Evolutionary conservation across 2,329 filamentous ascomycete genomes (phyloP).

Genomic region (Drechslera avenae): DNA sequence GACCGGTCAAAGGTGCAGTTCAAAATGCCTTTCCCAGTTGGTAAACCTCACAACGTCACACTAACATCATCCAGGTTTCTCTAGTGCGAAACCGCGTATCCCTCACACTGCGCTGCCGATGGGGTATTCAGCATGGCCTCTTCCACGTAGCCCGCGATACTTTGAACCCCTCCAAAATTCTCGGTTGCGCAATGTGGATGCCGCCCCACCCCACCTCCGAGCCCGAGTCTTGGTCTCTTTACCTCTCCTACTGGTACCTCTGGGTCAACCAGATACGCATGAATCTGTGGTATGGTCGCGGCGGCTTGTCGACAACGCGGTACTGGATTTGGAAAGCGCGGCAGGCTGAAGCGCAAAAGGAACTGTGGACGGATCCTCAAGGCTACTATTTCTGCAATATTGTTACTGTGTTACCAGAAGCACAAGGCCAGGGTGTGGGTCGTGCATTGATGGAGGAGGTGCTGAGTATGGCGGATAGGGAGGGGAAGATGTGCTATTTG

Average conservation of each 20-base stretch:
- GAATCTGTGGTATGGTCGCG: slow-evolving; percentile 71
- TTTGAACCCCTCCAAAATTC: slow-evolving; percentile 55
- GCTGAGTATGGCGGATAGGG: slow-evolving; percentile 65
- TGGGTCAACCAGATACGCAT: slow-evolving; percentile 69
- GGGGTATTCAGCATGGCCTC: slow-evolving; percentile 71
- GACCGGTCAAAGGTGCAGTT: slow-evolving; percentile 55
- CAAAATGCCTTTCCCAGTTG: slow-evolving; percentile 41
- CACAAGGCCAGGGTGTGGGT: slow-evolving; percentile 70
- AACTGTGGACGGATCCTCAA: slow-evolving; percentile 67
- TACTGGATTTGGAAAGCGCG: slow-evolving; percentile 75
- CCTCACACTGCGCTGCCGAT: slow-evolving; percentile 68
- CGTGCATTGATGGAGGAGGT: slow-evolving; percentile 68
- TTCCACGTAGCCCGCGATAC: slow-evolving; percentile 72
- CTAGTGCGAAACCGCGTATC: slow-evolving; percentile 52
- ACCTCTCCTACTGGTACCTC: slow-evolving; percentile 68
- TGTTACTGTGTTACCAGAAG: slow-evolving; percentile 68
- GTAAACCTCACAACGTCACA: no score
- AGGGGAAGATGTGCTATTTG: slow-evolving; percentile 70
- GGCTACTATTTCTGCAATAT: slow-evolving; percentile 82
- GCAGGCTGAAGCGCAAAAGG: slow-evolving; percentile 65
- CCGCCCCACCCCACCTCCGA: slow-evolving; percentile 58
- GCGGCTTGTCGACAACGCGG: slow-evolving; percentile 69
- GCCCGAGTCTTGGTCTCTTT: slow-evolving; percentile 64
- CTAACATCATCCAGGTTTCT: neutral
- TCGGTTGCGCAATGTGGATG: slow-evolving; percentile 77